These are phyloP conservation scores for Apiotrichum domesticum DNA, from an alignment of 1,284 basidiomycete species.

Conservation along the genomic window DNA sequence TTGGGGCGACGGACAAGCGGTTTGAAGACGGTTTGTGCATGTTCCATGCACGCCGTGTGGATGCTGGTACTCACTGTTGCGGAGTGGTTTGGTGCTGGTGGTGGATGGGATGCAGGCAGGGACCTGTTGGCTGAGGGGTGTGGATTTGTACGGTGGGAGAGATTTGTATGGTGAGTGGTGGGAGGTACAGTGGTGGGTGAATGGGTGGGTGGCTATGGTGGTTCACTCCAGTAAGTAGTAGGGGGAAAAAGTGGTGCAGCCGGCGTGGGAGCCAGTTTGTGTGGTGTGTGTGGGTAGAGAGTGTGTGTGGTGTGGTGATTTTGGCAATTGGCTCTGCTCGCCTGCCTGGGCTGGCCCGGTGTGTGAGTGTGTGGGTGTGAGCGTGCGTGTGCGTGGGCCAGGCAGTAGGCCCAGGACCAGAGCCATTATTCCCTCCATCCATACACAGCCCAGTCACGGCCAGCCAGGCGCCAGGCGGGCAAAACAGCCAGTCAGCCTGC, in stretches of 20 bases:
- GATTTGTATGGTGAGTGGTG: background rate
- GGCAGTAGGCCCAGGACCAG: no score
- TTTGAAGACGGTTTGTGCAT: background rate
- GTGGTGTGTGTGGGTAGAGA: background rate
- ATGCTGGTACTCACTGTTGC: slow-evolving; percentile 1
- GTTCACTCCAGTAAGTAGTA: no score
- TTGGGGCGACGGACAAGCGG: background rate
- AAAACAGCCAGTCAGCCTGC: no score
- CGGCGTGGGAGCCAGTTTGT: no score
- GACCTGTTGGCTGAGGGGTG: background rate
- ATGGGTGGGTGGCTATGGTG: background rate
- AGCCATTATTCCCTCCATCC: no score
- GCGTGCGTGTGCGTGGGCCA: no score
- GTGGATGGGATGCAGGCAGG: background rate
- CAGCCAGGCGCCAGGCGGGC: no score
- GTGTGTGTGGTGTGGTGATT: background rate
- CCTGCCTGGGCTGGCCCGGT: no score
- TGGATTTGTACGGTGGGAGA: background rate
- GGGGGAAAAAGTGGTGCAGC: no score
- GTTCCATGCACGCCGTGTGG: background rate
- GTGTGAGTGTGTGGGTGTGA: no score
- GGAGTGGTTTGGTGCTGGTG: background rate
- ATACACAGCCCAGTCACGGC: no score
- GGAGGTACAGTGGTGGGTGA: background rate
- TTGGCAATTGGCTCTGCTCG: background rate